These are phyloP conservation scores for Carex parvula DNA, from an alignment of 176 grass and related monocot species.

Conservation along the genomic window DNA sequence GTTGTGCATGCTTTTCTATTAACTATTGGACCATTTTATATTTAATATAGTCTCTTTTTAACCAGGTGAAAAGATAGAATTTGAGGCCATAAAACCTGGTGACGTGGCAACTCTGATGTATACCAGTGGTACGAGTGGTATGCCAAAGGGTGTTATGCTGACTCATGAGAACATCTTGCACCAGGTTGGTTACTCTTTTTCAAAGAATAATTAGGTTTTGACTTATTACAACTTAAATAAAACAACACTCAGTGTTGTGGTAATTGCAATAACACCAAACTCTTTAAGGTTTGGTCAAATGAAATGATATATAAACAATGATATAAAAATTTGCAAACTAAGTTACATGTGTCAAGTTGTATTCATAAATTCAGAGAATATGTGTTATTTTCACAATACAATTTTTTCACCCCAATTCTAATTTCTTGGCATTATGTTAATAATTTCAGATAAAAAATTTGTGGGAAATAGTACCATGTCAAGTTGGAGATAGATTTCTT, in stretches of 20 bases:
- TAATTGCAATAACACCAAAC: not conserved
- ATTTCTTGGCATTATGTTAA: not conserved
- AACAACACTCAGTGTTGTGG: not conserved
- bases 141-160: constrained; percentile 88
- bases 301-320: not conserved
- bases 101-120: constrained; percentile 96
- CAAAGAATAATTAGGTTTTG: not conserved
- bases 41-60: not conserved
- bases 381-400: not conserved
- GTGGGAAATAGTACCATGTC: constrained; percentile 80
- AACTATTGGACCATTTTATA: not conserved
- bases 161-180: constrained; percentile 91
- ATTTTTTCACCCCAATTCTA: not conserved
- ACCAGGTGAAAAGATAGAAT: constrained; percentile 39
- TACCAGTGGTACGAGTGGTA: constrained; percentile 92
- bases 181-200: constrained; percentile 52
- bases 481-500: constrained; percentile 77
- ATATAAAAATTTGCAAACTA: not conserved
- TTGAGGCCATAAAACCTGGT: constrained; percentile 60
- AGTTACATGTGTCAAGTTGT: too few species aligned
- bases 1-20: not conserved
- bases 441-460: constrained; percentile 73
- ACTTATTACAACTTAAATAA: not conserved
- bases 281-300: not conserved
- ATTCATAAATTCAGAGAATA: not conserved